phyloP scores from a whole-genome alignment of 768 basidiomycete genomes.

The Kwoniella sp. region DNA sequence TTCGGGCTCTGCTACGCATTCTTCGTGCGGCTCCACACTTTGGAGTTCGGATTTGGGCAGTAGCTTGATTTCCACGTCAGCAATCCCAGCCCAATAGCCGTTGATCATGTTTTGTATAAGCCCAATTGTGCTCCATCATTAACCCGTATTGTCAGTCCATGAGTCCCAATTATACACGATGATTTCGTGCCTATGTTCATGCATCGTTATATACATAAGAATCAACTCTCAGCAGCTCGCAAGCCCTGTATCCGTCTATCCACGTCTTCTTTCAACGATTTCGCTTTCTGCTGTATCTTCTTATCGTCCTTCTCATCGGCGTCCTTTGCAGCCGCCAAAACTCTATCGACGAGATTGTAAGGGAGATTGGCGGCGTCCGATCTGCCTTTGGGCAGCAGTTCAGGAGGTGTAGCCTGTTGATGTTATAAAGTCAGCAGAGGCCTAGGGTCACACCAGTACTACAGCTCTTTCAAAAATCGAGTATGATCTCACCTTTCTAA shows the following conservation, averaged over 20 bases:
- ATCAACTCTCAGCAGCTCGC: neutral
- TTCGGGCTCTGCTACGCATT: neutral
- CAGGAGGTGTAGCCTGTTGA: conserved; percentile 41
- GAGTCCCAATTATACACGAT: neutral
- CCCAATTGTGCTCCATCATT: too few species aligned
- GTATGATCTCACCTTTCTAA: conserved; percentile 66
- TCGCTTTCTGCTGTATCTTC: conserved; percentile 31
- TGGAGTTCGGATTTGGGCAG: neutral
- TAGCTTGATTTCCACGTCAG: neutral
- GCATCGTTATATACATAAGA: neutral
- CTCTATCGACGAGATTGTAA: conserved; percentile 43
- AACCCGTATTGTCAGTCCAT: too few species aligned
- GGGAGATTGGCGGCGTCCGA: conserved; percentile 30
- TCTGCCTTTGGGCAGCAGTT: conserved; percentile 31
- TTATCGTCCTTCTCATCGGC: conserved; percentile 40
- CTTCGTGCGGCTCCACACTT: neutral
- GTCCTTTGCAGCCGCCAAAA: conserved; percentile 39
- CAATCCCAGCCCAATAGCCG: neutral
- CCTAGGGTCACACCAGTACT: too few species aligned
- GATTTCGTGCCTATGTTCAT: conserved; percentile 3
- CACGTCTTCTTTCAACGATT: conserved; percentile 28
- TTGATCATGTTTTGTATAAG: too few species aligned
- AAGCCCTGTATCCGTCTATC: conserved; percentile 23
- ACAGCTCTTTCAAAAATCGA: too few species aligned
- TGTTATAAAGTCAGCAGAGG: too few species aligned